These are phyloP conservation scores for Kitagawia praeruptora DNA, from an alignment of 129 eudicot genomes.

Conservation along the genomic window DNA sequence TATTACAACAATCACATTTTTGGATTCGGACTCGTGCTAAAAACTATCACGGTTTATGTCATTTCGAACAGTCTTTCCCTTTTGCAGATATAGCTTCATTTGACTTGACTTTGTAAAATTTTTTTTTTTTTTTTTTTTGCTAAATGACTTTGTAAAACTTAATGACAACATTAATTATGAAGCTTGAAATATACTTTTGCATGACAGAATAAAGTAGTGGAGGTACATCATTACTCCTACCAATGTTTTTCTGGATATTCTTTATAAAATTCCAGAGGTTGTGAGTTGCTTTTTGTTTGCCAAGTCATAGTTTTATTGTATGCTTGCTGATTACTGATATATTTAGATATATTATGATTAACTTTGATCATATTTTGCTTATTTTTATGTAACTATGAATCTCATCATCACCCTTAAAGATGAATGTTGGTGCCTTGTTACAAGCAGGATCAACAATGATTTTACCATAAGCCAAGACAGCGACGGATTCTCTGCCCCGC, in stretches of 20 bases:
- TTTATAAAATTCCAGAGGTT: not conserved
- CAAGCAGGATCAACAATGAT: too few species aligned
- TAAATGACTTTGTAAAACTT: not conserved
- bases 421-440: not conserved
- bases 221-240: constrained; percentile 5
- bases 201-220: constrained; percentile 11
- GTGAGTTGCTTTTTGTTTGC: not conserved
- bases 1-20: too few species aligned
- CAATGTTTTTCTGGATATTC: not conserved
- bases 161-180: not conserved
- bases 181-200: not conserved
- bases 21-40: too few species aligned
- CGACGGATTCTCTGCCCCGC: too few species aligned
- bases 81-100: not conserved
- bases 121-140: too few species aligned
- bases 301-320: not conserved
- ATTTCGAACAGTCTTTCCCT: too few species aligned
- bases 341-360: not conserved
- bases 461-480: too few species aligned
- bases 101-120: not conserved
- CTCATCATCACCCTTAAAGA: not conserved
- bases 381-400: not conserved
- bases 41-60: not conserved
- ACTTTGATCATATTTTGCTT: not conserved
- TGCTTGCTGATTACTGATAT: not conserved